phyloP scores from a whole-genome alignment of 805 yeast genomes.

The Cyberlindnera meyerae region DNA sequence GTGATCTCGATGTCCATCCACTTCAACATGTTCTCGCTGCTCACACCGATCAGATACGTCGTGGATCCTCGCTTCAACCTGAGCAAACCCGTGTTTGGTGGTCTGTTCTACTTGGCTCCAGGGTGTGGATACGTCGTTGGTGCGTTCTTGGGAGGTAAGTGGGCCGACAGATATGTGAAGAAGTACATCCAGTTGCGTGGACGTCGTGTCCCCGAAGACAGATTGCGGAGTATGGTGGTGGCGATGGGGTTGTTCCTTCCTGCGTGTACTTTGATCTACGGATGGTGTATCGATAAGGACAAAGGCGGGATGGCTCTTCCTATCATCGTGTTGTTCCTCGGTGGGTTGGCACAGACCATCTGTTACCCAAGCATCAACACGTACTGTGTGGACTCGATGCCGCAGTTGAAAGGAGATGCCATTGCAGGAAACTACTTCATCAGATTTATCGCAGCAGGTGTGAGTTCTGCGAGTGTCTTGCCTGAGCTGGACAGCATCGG shows the following conservation, averaged over 20 bases:
- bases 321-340: conserved; percentile 40
- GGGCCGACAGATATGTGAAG: conserved; percentile 44
- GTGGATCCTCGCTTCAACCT: conserved; percentile 50
- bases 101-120: conserved; percentile 51
- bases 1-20: conserved; percentile 42
- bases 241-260: conserved; percentile 38
- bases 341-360: conserved; percentile 46
- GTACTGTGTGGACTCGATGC: conserved; percentile 53
- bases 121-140: conserved; percentile 48
- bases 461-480: conserved; percentile 46
- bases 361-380: conserved; percentile 49
- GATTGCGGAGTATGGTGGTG: conserved; percentile 36
- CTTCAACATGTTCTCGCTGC: conserved; percentile 44
- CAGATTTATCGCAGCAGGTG: conserved; percentile 45
- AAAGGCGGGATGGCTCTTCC: conserved; percentile 54
- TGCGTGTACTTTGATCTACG: conserved; percentile 37
- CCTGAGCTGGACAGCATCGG: conserved; percentile 43
- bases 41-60: conserved; percentile 51
- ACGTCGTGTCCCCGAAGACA: conserved; percentile 45
- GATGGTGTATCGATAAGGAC: conserved; percentile 27
- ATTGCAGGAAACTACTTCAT: conserved; percentile 48
- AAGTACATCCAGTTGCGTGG: conserved; percentile 35
- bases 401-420: conserved; percentile 48
- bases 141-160: conserved; percentile 45
- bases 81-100: conserved; percentile 41